Conservation (phyloP, 179 eudicot genomes). For the Kewa caespitosa region DNA sequence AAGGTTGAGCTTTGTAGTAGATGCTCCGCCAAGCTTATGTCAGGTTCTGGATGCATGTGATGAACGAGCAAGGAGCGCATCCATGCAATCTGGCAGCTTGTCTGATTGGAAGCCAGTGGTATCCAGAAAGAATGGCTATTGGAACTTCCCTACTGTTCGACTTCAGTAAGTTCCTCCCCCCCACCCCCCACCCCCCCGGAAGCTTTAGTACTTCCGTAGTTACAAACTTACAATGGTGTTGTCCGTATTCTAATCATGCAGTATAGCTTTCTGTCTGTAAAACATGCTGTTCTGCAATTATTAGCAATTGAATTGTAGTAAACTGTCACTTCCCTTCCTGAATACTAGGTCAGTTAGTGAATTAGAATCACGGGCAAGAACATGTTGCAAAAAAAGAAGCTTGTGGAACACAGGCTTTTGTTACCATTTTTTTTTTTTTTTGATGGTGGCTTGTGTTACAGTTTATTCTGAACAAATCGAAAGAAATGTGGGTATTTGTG, state of each 20-base stretch:
- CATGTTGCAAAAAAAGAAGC: too few species aligned
- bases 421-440: too few species aligned
- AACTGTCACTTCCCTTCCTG: neutral
- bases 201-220: neutral
- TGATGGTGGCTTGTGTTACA: neutral
- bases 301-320: neutral
- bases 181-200: neutral
- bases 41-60: conserved; percentile 71
- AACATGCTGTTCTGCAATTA: neutral
- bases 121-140: conserved; percentile 61
- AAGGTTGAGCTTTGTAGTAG: conserved; percentile 72
- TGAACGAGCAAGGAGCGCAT: conserved; percentile 48
- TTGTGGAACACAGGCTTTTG: too few species aligned
- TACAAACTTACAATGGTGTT: too few species aligned
- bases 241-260: neutral
- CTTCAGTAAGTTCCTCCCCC: conserved; percentile 61
- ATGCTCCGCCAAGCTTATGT: conserved; percentile 70
- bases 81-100: conserved; percentile 58
- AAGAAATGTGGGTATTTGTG: neutral
- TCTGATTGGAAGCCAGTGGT: conserved; percentile 86
- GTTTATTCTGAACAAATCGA: neutral
- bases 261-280: neutral
- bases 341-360: neutral
- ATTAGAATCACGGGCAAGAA: too few species aligned
- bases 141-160: conserved; percentile 68